Evolutionary conservation across 371 early-diverging fungal genomes (phyloP).

Genomic region (Chytridiales sp.): DNA sequence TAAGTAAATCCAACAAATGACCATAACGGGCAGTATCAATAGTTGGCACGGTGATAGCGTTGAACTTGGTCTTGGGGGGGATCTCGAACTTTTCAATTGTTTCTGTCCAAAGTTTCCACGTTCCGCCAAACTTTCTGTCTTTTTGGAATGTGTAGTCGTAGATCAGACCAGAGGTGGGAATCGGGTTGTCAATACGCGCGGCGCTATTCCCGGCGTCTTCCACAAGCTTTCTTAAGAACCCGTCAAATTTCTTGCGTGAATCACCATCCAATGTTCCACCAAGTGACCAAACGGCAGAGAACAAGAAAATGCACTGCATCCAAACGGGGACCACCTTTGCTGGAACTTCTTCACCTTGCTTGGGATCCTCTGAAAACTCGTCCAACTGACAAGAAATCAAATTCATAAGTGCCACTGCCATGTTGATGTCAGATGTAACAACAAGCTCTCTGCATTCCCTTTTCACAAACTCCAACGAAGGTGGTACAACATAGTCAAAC

Average conservation of each 20-base stretch:
- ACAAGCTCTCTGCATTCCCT: slow-evolving; percentile 47
- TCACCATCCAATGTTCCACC: slow-evolving; percentile 56
- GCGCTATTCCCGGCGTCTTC: slow-evolving; percentile 38
- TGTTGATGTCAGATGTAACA: slow-evolving; percentile 47
- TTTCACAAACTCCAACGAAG: slow-evolving; percentile 42
- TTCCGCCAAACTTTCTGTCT: slow-evolving; percentile 53
- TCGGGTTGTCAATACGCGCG: slow-evolving; percentile 50
- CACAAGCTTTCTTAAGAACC: slow-evolving; percentile 44
- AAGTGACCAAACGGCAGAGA: slow-evolving; percentile 53
- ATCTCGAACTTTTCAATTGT: slow-evolving; percentile 53
- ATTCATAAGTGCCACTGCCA: slow-evolving; percentile 49
- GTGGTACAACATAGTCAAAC: slow-evolving; percentile 55
- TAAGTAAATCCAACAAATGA: slow-evolving; percentile 48
- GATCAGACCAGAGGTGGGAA: slow-evolving; percentile 44
- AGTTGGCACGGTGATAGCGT: slow-evolving; percentile 55
- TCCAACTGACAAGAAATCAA: slow-evolving; percentile 53
- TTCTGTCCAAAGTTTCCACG: slow-evolving; percentile 55
- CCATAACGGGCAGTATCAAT: slow-evolving; percentile 55
- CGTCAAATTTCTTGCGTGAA: slow-evolving; percentile 51
- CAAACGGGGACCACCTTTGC: slow-evolving; percentile 42
- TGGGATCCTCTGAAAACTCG: slow-evolving; percentile 31
- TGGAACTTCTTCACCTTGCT: slow-evolving; percentile 30
- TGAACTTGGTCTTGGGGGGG: slow-evolving; percentile 51
- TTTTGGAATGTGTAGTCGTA: slow-evolving; percentile 58
- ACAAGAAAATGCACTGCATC: slow-evolving; percentile 47